phyloP scores from a whole-genome alignment of 2,329 filamentous ascomycete species.

The Trichothecium sympodiale region DNA sequence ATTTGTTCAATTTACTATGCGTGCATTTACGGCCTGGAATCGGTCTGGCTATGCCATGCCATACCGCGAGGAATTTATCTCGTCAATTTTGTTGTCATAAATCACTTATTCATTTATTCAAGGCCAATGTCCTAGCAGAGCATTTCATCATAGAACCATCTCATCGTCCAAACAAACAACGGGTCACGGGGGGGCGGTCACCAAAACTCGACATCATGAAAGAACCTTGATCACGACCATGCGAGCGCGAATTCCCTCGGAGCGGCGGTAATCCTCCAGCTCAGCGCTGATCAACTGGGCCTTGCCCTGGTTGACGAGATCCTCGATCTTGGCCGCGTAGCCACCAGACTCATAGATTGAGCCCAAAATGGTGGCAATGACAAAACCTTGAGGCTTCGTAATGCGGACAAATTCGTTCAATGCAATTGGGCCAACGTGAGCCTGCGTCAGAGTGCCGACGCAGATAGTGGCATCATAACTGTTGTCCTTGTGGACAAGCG shows the following conservation, averaged over 20 bases:
- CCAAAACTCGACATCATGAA: slow-evolving; percentile 2
- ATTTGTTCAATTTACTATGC: too few species aligned
- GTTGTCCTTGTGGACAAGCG: slow-evolving; percentile 24
- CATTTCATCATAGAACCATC: too few species aligned
- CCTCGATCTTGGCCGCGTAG: slow-evolving; percentile 32
- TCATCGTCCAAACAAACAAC: too few species aligned
- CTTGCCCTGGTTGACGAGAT: slow-evolving; percentile 16
- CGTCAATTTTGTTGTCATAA: too few species aligned
- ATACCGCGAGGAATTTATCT: too few species aligned
- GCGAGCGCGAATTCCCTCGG: slow-evolving; percentile 16
- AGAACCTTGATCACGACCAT: slow-evolving; percentile 18
- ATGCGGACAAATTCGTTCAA: slow-evolving; percentile 39
- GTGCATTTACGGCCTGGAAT: too few species aligned
- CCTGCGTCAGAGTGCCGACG: slow-evolving; percentile 42
- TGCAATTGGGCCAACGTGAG: slow-evolving; percentile 40
- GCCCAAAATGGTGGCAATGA: slow-evolving; percentile 39
- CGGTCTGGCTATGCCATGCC: too few species aligned
- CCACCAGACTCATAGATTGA: slow-evolving; percentile 37
- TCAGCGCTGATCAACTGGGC: slow-evolving; percentile 16
- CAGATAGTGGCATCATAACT: slow-evolving; percentile 40
- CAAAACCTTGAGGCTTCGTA: slow-evolving; percentile 30
- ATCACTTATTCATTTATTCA: too few species aligned
- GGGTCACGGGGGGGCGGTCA: too few species aligned
- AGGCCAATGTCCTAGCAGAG: too few species aligned
- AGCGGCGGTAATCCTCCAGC: slow-evolving; percentile 19